Percentiles rank a stretch among this genome's conserved stretches.
These are phyloP conservation scores for Wakefieldia striispora DNA, from an alignment of 768 basidiomycete species.

Conservation along the genomic window DNA sequence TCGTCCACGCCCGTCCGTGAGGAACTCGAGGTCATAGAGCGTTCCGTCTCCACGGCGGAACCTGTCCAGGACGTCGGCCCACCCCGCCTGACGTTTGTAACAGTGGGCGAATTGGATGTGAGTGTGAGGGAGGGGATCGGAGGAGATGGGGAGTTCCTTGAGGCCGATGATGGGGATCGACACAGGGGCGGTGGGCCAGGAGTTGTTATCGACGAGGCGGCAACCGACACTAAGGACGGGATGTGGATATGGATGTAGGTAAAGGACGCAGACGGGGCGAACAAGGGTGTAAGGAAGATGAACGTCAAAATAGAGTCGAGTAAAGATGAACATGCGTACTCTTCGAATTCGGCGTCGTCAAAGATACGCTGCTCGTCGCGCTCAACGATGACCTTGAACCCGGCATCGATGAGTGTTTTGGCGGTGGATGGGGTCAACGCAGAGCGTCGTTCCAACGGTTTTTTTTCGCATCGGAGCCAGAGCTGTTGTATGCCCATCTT, in stretches of 20 bases:
- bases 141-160: too few species aligned
- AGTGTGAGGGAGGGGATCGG: slow-evolving; percentile 64
- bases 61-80: too few species aligned
- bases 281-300: slow-evolving; percentile 8
- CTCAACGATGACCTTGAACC: slow-evolving; percentile 90
- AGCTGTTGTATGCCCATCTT: slow-evolving; percentile 46
- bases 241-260: too few species aligned
- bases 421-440: slow-evolving; percentile 92
- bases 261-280: not conserved
- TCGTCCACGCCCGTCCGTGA: slow-evolving; percentile 78
- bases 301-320: too few species aligned
- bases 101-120: slow-evolving; percentile 98
- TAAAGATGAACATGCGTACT: slow-evolving; percentile 47
- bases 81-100: too few species aligned
- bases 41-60: too few species aligned
- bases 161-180: too few species aligned
- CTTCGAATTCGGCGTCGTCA: slow-evolving; percentile 88
- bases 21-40: slow-evolving; percentile 97
- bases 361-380: slow-evolving; percentile 94
- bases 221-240: slow-evolving; percentile 77
- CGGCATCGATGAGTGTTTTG: slow-evolving; percentile 81
- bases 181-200: too few species aligned
- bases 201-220: slow-evolving; percentile 36
- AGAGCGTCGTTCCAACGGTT: slow-evolving; percentile 88
- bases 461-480: slow-evolving; percentile 98